Base-by-base conservation (phyloP, 768 basidiomycete species). In the Hygrocybe punicea region DNA sequence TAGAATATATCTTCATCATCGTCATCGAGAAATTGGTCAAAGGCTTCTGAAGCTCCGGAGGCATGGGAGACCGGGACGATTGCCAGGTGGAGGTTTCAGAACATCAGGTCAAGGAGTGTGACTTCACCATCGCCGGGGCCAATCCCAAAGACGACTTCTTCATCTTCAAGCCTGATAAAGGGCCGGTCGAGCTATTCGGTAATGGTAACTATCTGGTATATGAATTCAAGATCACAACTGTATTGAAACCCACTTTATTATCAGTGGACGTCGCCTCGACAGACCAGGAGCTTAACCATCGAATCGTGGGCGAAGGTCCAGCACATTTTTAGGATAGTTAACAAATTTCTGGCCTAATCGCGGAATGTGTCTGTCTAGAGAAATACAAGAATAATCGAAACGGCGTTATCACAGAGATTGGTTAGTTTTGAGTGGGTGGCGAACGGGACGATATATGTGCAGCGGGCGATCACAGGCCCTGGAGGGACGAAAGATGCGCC, bases 1-100 rank as follows among this genome's bases (percentile, higher is more conserved):
- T 42, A 37, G 34, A 47, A 39, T 40, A 16, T 19, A 50, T 55
- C 58, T 24, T 55, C 58, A 23, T 55, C 53, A 29, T 59, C 58
- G 44, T 59, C 58, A 40, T 39, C n/a, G 17, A 55, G 6, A 49
- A 55, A 59, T 51, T 55, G 33, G 46, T 59, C 54, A 45, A 58
- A 45, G 39, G n/a, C n/a, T n/a, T n/a, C n/a, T n/a, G n/a, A n/a
- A n/a, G n/a, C n/a, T n/a, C n/a, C n/a, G n/a, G n/a, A n/a, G n/a
- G n/a, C n/a, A n/a, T n/a, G n/a, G n/a, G n/a, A n/a, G n/a, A n/a
- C n/a, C n/a, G n/a, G n/a, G n/a, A n/a, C n/a, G n/a, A n/a, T n/a
- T n/a, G n/a, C n/a, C n/a, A n/a, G n/a, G n/a, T n/a, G n/a, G n/a
- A n/a, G n/a, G n/a, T n/a, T n/a, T n/a, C n/a, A n/a, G n/a, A n/a